Percentiles rank a stretch among this genome's conserved stretches.
Conservation (phyloP, 495 filamentous ascomycete genomes). For the Aspergillus panamensis region DNA sequence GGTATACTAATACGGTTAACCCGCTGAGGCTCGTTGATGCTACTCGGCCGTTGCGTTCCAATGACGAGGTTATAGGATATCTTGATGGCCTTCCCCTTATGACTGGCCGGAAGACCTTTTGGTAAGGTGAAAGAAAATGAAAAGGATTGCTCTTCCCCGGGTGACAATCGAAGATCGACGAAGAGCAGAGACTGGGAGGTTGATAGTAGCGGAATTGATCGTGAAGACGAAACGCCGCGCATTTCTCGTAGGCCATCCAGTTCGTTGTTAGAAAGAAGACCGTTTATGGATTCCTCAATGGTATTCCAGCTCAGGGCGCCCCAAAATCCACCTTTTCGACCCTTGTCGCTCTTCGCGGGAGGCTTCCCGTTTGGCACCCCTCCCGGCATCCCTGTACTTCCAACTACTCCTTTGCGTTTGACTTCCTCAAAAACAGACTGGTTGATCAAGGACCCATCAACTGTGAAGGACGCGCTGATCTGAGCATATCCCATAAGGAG, state of each 20-base stretch:
- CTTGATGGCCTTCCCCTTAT: conserved; percentile 91
- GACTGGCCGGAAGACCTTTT: conserved; percentile 79
- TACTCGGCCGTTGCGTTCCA: conserved; percentile 83
- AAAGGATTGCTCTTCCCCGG: conserved; percentile 86
- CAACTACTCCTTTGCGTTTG: conserved; percentile 87
- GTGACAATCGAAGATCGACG: conserved; percentile 81
- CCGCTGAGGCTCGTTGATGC: conserved; percentile 67
- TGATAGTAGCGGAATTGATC: conserved; percentile 81
- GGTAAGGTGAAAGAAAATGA: conserved; percentile 83
- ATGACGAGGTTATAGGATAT: conserved; percentile 88
- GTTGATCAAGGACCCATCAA: conserved; percentile 89
- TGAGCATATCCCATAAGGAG: conserved; percentile 99
- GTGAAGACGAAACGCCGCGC: conserved; percentile 74
- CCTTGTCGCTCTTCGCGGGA: conserved; percentile 50
- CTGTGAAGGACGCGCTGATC: conserved; percentile 83
- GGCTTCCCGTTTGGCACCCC: conserved; percentile 48
- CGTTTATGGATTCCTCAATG: conserved; percentile 82
- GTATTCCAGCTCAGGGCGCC: conserved; percentile 84
- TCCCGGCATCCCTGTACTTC: conserved; percentile 74
- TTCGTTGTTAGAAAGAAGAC: conserved; percentile 78
- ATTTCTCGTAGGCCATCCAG: conserved; percentile 92
- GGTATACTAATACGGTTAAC: conserved; percentile 90
- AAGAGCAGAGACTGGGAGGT: conserved; percentile 97
- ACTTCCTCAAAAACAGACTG: conserved; percentile 90
- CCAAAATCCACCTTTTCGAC: conserved; percentile 74